Evolutionary conservation across 2,329 filamentous ascomycete species (phyloP).

Genomic region (Penicillium sp.): DNA sequence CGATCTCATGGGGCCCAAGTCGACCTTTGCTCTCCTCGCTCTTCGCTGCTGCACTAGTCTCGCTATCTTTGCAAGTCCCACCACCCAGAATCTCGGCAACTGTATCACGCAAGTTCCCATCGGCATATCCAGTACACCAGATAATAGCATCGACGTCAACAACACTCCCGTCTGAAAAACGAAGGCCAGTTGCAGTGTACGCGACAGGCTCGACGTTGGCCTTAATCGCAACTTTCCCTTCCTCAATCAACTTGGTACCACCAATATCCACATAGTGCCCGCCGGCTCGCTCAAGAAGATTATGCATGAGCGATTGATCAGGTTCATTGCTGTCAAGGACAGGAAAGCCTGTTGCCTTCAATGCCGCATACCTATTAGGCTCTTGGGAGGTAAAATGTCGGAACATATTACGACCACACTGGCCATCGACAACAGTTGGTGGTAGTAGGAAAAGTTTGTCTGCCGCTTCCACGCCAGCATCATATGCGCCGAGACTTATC

Average conservation of each 20-base stretch:
- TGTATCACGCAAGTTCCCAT: constrained; percentile 34
- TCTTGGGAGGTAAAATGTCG: constrained; percentile 31
- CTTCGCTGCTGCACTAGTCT: not conserved
- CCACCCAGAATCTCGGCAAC: constrained; percentile 34
- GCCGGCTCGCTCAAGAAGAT: constrained; percentile 41
- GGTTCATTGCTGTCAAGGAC: constrained; percentile 36
- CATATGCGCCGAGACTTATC: constrained; percentile 32
- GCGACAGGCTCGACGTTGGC: constrained; percentile 34
- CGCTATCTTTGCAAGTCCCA: not conserved
- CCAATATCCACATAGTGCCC: constrained; percentile 50
- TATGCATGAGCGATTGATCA: constrained; percentile 29
- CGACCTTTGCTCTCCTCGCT: not conserved
- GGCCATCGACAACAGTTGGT: constrained; percentile 14
- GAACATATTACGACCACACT: constrained; percentile 24
- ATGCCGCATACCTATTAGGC: constrained; percentile 38
- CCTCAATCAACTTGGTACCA: constrained; percentile 30
- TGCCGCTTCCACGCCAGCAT: constrained; percentile 17
- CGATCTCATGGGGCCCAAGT: constrained; percentile 40
- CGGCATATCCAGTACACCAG: constrained; percentile 49
- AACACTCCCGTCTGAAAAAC: constrained; percentile 39
- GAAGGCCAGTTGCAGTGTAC: constrained; percentile 38
- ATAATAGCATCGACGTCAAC: constrained; percentile 44
- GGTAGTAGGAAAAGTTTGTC: constrained; percentile 14
- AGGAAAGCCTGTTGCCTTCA: constrained; percentile 42
- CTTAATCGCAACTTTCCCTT: constrained; percentile 38